phyloP scores from a whole-genome alignment of 1,284 basidiomycete genomes.

The Trichosporon sp. region DNA sequence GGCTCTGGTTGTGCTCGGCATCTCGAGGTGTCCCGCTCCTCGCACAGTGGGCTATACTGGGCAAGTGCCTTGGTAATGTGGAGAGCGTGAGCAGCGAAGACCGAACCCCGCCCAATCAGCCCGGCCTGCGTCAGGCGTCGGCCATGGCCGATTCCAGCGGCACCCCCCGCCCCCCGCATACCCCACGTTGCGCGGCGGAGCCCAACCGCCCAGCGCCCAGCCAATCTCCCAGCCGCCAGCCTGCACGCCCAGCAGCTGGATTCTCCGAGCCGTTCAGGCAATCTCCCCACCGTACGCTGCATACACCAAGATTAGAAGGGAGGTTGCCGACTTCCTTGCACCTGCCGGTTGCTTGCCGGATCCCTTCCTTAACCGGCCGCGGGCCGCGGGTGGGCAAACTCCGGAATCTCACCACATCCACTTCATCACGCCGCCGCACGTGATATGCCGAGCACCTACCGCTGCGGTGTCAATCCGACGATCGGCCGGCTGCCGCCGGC shows the following conservation, averaged over 20 bases:
- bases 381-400: conserved; percentile 1
- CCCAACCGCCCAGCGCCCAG: not conserved
- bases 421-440: not conserved
- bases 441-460: not conserved
- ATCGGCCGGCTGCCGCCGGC: not conserved
- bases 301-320: not conserved
- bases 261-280: not conserved
- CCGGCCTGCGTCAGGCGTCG: not conserved
- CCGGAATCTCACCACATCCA: conserved; percentile 8
- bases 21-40: not conserved
- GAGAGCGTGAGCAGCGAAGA: not conserved
- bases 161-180: not conserved
- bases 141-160: not conserved
- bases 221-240: not conserved
- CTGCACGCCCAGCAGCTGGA: not conserved
- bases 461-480: not conserved
- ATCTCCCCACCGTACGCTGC: not conserved
- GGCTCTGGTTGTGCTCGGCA: not conserved
- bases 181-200: not conserved
- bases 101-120: not conserved
- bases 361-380: not conserved
- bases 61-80: not conserved
- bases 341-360: not conserved
- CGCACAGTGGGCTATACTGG: not conserved
- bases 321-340: not conserved